Conservation (phyloP, 2,329 filamentous ascomycete species). For the Phialophora chinensis region DNA sequence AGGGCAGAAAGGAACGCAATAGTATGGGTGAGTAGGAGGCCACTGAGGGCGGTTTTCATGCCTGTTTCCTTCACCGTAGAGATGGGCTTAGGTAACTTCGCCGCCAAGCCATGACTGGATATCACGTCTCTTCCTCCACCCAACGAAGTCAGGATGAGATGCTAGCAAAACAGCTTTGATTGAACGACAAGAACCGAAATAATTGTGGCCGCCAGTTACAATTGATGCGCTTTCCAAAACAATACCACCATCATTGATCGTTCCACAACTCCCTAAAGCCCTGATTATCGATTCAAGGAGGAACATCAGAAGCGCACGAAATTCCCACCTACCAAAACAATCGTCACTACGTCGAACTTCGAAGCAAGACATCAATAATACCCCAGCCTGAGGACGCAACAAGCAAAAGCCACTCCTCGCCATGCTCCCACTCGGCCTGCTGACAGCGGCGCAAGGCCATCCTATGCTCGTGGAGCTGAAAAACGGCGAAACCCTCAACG, state of each 20-base stretch:
- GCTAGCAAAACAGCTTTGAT: neutral
- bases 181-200: neutral
- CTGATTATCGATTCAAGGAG: neutral
- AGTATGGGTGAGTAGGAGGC: neutral
- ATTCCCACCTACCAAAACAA: neutral
- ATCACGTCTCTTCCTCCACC: neutral
- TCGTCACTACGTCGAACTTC: neutral
- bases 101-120: neutral
- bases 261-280: neutral
- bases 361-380: neutral
- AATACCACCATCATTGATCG: neutral
- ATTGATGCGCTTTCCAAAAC: no score
- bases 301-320: neutral
- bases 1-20: neutral
- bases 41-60: neutral
- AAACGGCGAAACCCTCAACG: constrained; percentile 96
- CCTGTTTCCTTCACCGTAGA: neutral
- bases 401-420: neutral
- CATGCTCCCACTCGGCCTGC: constrained; percentile 73
- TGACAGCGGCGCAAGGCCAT: constrained; percentile 95
- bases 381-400: neutral
- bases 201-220: neutral
- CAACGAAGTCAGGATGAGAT: neutral
- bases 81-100: neutral
- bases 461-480: constrained; percentile 98